Base-by-base conservation (phyloP, 768 basidiomycete species). In the Tulasnella sp. region DNA sequence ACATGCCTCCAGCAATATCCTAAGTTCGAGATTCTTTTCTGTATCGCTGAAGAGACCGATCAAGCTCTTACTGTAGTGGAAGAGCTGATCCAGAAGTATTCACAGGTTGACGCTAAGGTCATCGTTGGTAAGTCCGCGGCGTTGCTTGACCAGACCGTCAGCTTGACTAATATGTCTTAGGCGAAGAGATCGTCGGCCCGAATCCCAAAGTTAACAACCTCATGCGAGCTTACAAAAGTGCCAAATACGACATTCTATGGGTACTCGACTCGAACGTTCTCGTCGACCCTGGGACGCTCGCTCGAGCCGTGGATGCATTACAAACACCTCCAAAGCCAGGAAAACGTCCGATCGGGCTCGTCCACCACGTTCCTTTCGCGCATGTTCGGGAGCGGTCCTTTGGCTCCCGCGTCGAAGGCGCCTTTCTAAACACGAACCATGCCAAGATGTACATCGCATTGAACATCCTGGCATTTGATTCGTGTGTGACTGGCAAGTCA, bases 121-220 rank as follows among this genome's bases (percentile, higher is more conserved):
- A 86, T 96, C 77, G 88, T 95, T 73, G 93, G 97, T 95, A 82
- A 80, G 85, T 81, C 18, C 42, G 39, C 70, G 37, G 23, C 26
- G n/a, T 61, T 29, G 40, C 6, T 15, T 78, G 67, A 9, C 18
- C 23, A 20, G n/a, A 29, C 77, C 18, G 29, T 32, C 20, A 26
- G 26, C 13, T 76, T 29, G 79, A 72, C 61, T 79, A 57, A 70
- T 6, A 46, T 70, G 39, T 73, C 69, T 6, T 80, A 95, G 95
- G 95, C 71, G 91, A 94, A 82, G 91, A 93, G 79, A 83, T 88
- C 70, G 92, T 97, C 26, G 96, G 97, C 6, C 91, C 94, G 37
- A 99, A 99, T 81, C 98, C 98, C 0, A 99, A 99, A 87, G 92
- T 99, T 81, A 98, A 98, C 86, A 99, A 99, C 84, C 91, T 99